Base-by-base conservation (phyloP, 768 basidiomycete species). In the Psilocybe cubensis region DNA sequence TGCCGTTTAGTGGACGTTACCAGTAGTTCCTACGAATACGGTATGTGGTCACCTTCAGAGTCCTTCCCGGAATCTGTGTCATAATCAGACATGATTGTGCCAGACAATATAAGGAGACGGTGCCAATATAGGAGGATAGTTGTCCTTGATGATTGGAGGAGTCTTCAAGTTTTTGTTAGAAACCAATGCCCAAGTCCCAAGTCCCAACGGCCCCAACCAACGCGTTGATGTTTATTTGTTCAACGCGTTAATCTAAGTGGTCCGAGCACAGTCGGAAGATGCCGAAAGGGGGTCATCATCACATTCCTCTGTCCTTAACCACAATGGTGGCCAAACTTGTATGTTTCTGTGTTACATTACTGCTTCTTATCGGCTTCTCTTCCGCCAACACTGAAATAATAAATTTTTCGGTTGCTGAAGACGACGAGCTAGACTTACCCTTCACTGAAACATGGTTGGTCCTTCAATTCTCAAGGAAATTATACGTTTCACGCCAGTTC, bases 371-470 rank as follows among this genome's bases (percentile, higher is more conserved):
- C 47, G 54, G 25, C 24, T 5, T 5, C 4, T 20, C 38, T 29
- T 46, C 49, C 4, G 54, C 23, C 9, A 87, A 89, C 69, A 89
- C 87, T 31, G 86, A 89, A 72, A 87, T 89, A 63, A 69, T 85
- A 67, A 85, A 84, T 67, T 85, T 88, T 65, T 67, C 66, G 23
- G 71, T 76, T 44, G 63, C 69, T 14, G 68, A 68, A 40, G 63
- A 59, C 5, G 50, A 59, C 17, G 65, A 67, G 28, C 45, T 66
- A 9, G 40, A 56, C 24, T 18, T 66, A 57, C 41, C 66, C 6
- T 66, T 66, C 35, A 60, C 65, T 3, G 49, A 57, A 45, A 54
- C 66, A 29, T 73, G 74, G 71, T 76, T 29, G 68, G 75, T 63
- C 61, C 56, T 41, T 64, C 14, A 0, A 11, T 14, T 17, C 10